Conservation (phyloP, 306 rosid species). For the Lupinus albus region DNA sequence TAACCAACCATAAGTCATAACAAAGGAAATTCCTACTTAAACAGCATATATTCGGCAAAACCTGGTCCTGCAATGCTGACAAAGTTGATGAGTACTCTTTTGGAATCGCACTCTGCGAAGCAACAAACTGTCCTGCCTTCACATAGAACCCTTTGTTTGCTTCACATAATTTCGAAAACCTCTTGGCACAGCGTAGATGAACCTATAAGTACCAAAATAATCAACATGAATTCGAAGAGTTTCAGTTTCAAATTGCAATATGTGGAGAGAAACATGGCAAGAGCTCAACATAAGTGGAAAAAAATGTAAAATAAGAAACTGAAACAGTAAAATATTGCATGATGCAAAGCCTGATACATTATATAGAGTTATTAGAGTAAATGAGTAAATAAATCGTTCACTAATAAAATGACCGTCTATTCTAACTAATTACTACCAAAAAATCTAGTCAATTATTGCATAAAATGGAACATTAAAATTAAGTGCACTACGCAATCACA, state of each 20-base stretch:
- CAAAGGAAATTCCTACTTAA: background rate
- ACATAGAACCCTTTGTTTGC: conserved; percentile 87
- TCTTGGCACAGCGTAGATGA: conserved; percentile 77
- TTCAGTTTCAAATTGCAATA: background rate
- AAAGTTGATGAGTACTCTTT: conserved; percentile 74
- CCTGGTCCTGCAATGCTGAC: conserved; percentile 81
- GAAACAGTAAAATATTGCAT: background rate
- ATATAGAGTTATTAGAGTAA: background rate
- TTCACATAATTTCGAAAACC: conserved; percentile 73
- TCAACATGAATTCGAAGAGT: background rate
- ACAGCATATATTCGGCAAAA: conserved; percentile 33
- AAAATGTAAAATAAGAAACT: background rate
- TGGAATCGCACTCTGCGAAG: conserved; percentile 69
- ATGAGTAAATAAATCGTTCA: background rate
- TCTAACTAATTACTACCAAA: background rate
- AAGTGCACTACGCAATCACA: background rate
- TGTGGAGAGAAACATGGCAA: background rate
- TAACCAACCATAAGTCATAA: conserved; percentile 26
- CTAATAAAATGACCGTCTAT: background rate
- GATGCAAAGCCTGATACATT: background rate
- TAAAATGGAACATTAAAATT: background rate
- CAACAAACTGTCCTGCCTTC: conserved; percentile 89
- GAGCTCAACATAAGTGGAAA: background rate
- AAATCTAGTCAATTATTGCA: background rate
- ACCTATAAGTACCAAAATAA: conserved; percentile 50